Evolutionary conservation across 2,329 filamentous ascomycete species (phyloP).

Genomic region (Phialophora expanda): DNA sequence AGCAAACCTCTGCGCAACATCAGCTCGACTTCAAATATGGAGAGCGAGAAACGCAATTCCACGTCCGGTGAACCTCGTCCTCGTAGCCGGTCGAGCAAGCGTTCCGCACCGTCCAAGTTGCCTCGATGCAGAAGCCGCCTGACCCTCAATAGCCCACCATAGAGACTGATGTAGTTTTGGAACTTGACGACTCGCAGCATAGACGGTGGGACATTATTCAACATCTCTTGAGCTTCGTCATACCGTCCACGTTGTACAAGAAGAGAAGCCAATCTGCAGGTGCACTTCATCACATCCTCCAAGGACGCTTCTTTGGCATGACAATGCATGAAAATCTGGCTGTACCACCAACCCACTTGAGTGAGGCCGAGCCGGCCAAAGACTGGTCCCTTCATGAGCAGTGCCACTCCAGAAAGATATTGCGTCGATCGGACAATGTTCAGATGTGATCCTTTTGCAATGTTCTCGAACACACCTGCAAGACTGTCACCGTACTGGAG

Average conservation of each 20-base stretch:
- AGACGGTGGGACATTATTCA: constrained; percentile 66
- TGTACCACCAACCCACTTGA: constrained; percentile 61
- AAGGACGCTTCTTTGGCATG: constrained; percentile 68
- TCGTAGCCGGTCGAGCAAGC: constrained; percentile 63
- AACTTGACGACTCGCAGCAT: constrained; percentile 75
- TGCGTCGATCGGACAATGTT: constrained; percentile 77
- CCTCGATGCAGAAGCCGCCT: constrained; percentile 53
- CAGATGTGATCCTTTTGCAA: constrained; percentile 81
- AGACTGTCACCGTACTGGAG: constrained; percentile 69
- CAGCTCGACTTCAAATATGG: constrained; percentile 65
- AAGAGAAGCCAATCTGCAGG: constrained; percentile 71
- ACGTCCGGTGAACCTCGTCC: constrained; percentile 60
- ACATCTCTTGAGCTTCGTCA: constrained; percentile 65
- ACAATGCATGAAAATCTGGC: constrained; percentile 76
- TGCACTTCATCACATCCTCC: constrained; percentile 79
- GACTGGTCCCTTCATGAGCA: constrained; percentile 72
- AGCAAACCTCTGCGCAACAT: constrained; percentile 61
- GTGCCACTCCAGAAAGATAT: constrained; percentile 73
- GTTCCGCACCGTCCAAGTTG: constrained; percentile 61
- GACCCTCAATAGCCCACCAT: constrained; percentile 51
- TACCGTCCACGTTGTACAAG: constrained; percentile 72
- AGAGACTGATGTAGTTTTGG: constrained; percentile 62
- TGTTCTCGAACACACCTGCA: constrained; percentile 71
- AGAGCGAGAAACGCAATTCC: constrained; percentile 64
- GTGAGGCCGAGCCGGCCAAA: constrained; percentile 74